Conservation (phyloP, 345 rosid species). For the Anastatica hierochuntica region DNA sequence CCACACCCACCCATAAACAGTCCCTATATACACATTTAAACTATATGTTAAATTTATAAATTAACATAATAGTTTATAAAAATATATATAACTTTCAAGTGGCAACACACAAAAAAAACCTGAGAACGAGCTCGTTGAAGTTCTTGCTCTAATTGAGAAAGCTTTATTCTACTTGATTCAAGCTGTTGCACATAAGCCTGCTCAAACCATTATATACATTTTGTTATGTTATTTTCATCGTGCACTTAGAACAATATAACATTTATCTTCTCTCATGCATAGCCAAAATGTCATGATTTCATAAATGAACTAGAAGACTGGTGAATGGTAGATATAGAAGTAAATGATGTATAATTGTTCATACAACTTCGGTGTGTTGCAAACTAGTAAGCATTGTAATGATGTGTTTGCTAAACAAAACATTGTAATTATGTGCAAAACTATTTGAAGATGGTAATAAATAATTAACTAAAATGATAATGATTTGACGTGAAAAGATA, state of each 20-base stretch:
- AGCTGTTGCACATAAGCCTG: constrained; percentile 98
- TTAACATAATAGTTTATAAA: not conserved
- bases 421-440: not conserved
- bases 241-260: not conserved
- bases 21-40: constrained; percentile 40
- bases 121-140: constrained; percentile 92
- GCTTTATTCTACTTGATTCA: constrained; percentile 85
- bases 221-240: not conserved
- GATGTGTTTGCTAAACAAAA: too few relatives aligned
- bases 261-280: not conserved
- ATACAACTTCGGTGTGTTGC: too few relatives aligned
- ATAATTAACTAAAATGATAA: too few relatives aligned
- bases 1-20: constrained; percentile 70
- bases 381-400: too few relatives aligned
- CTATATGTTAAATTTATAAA: not conserved
- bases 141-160: constrained; percentile 85
- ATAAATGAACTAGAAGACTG: not conserved
- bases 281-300: not conserved
- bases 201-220: constrained; percentile 9
- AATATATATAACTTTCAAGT: not conserved
- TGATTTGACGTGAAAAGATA: not conserved
- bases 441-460: too few relatives aligned
- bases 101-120: constrained; percentile 34
- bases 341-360: too few relatives aligned
- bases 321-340: not conserved